A percentile compares a stretch with the other conserved stretches of the same genome.
phyloP scores from a whole-genome alignment of 2,329 filamentous ascomycete species.

The Cyphellophora europaea region DNA sequence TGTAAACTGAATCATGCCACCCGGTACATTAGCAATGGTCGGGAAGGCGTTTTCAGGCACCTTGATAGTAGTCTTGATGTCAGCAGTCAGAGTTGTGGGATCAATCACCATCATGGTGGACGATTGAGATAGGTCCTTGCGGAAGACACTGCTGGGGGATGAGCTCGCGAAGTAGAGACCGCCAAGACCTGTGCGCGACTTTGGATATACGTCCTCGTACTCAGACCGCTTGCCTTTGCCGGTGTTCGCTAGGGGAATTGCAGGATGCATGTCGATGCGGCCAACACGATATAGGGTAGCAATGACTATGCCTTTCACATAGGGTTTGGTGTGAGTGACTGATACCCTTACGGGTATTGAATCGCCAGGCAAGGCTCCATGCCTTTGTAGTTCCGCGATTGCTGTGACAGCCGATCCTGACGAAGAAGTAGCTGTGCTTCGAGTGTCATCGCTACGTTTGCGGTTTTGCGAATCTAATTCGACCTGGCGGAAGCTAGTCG shows the following conservation, averaged over 20 bases:
- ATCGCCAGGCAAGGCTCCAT: slow-evolving; percentile 80
- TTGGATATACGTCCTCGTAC: slow-evolving; percentile 78
- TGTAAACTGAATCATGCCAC: slow-evolving; percentile 88
- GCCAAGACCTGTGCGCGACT: slow-evolving; percentile 75
- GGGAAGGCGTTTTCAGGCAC: slow-evolving; percentile 88
- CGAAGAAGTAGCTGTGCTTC: slow-evolving; percentile 42
- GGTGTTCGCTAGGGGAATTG: slow-evolving; percentile 49
- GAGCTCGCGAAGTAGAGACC: slow-evolving; percentile 80
- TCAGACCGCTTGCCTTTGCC: slow-evolving; percentile 60
- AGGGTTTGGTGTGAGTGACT: slow-evolving; percentile 75
- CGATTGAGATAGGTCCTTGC: slow-evolving; percentile 85
- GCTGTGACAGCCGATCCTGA: slow-evolving; percentile 75
- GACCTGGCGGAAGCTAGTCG: slow-evolving; percentile 50
- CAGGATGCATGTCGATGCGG: slow-evolving; percentile 71
- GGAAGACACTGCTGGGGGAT: slow-evolving; percentile 82
- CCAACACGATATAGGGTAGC: slow-evolving; percentile 87
- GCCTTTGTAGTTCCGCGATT: slow-evolving; percentile 70
- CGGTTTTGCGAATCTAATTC: slow-evolving; percentile 28
- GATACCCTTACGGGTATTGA: slow-evolving; percentile 68
- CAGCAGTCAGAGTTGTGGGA: slow-evolving; percentile 65
- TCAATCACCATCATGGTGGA: slow-evolving; percentile 85
- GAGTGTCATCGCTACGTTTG: slow-evolving; percentile 33
- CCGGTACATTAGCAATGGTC: slow-evolving; percentile 80
- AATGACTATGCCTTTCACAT: slow-evolving; percentile 83
- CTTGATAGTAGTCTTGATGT: slow-evolving; percentile 72